Evolutionary conservation across 257 asterid species (phyloP), one percentile per base, ranked within the genome.

Genomic region (Nicotiana otophora): DNA sequence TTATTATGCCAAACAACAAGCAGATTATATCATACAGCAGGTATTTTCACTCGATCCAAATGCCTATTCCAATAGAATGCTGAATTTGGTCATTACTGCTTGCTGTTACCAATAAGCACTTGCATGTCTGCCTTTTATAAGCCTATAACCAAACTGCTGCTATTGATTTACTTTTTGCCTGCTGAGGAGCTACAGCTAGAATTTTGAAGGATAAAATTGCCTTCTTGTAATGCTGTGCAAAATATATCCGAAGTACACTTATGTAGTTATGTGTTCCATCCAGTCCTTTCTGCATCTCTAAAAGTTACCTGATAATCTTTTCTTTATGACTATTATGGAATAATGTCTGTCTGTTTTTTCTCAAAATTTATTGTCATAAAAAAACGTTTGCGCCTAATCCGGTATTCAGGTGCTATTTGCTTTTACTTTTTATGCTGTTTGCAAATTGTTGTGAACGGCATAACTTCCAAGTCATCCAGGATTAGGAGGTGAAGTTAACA

Each of bases 11-110:
- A 91, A 89, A 75, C 99, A 96, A 87, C 99, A 94, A 86, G 82
- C 97, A 5, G 97, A 93, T 54, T 94, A 96, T 89, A 88, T 93
- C 86, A 85, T 93, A 89, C 96, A 91, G 83, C 99, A 96, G 99
- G 99, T 96, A 88, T 62, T 67, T 65, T 86, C 60, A 48, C 9
- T 48, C 15, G 28, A 26, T 11, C 31, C 61, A 48, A 26, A 20
- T 74, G 62, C 80, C 62, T 74, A 4, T 23, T 48, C 26, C 58
- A 23, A 48, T 48, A 74, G 80, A 48, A 15, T 42, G 60, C 60
- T 46, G 60, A 42, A 70, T 70, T 12, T 33, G 10, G 34, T 20
- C 55, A 20, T 20, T 70, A 42, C 34, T 42, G 20, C 36, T 39
- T 69, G 77, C 77, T 39, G 20, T 69, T 42, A 70, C 60, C 60